phyloP scores from a whole-genome alignment of 75 land plant species.

The Cryptomeria japonica region DNA sequence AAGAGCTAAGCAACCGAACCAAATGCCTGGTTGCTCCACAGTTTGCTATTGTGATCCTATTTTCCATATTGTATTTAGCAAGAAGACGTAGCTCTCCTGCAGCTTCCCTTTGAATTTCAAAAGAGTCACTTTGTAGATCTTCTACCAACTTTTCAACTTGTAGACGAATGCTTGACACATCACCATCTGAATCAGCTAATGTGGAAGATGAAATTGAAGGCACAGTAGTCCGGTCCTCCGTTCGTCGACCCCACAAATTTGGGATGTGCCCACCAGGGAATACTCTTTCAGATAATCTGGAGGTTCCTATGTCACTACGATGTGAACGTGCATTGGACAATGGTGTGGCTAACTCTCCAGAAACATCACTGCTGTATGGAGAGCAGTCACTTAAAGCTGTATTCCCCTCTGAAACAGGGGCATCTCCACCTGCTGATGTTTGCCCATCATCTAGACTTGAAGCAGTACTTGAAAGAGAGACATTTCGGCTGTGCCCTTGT shows the following conservation, averaged over 20 bases:
- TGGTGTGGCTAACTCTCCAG: constrained; percentile 44
- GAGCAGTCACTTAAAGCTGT: constrained; percentile 16
- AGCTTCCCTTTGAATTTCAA: constrained; percentile 60
- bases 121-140: constrained; percentile 57
- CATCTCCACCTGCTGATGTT: constrained; percentile 21
- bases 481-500: constrained; percentile 36
- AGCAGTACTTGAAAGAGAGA: constrained; percentile 48
- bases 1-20: constrained; percentile 58
- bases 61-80: constrained; percentile 78
- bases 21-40: constrained; percentile 77
- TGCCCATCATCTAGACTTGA: constrained; percentile 42
- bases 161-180: constrained; percentile 48
- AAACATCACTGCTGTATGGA: constrained; percentile 48
- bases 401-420: constrained; percentile 18
- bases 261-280: constrained; percentile 10
- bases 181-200: constrained; percentile 36
- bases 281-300: constrained; percentile 15
- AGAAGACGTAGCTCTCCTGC: constrained; percentile 75
- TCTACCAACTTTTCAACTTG: constrained; percentile 60
- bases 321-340: constrained; percentile 13
- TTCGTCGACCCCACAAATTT: constrained; percentile 40
- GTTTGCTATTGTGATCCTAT: constrained; percentile 79
- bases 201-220: constrained; percentile 54
- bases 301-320: constrained; percentile 32
- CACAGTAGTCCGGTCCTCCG: constrained; percentile 34